A percentile compares a stretch with the other conserved stretches of the same genome.
These are phyloP conservation scores for Geotrichum aggregatum DNA, from an alignment of 1,139 yeast genomes.

Conservation along the genomic window DNA sequence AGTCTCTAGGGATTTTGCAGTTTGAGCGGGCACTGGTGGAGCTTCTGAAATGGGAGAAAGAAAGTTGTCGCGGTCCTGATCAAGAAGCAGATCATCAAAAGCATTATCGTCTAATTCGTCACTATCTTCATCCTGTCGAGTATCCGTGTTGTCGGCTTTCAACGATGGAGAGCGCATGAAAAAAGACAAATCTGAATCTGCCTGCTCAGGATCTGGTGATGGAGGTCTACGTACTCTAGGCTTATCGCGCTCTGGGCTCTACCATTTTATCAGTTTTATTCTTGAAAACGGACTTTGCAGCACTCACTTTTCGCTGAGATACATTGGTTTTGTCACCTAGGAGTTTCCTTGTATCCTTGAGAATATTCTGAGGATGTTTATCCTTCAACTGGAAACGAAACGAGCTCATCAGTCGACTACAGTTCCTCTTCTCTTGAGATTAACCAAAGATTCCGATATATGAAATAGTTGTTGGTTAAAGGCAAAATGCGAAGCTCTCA, in stretches of 20 bases:
- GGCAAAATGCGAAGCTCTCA: background rate
- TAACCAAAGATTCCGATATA: too few species aligned
- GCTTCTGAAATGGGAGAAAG: background rate
- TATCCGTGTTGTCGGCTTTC: background rate
- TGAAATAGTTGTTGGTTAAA: background rate
- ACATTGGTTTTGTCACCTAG: slow-evolving; percentile 17
- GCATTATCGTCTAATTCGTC: slow-evolving; percentile 9
- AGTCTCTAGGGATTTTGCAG: background rate
- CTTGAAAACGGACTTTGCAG: background rate
- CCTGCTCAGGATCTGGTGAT: slow-evolving; percentile 4
- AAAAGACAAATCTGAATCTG: slow-evolving; percentile 18
- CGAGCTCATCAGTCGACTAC: slow-evolving; percentile 7
- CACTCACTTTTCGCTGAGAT: slow-evolving; percentile 2
- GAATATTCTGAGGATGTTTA: slow-evolving; percentile 15
- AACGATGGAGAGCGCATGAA: slow-evolving; percentile 9
- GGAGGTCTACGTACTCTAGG: background rate
- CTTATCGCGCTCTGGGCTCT: background rate
- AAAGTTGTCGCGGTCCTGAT: slow-evolving; percentile 15
- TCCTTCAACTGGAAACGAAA: slow-evolving; percentile 17
- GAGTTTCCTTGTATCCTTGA: slow-evolving; percentile 15
- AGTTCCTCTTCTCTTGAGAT: background rate
- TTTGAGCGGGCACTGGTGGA: background rate
- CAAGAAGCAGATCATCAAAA: slow-evolving; percentile 12
- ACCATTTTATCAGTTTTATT: too few species aligned
- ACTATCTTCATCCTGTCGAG: background rate